A percentile compares a stretch with the other conserved stretches of the same genome.
phyloP scores from a whole-genome alignment of 257 asterid genomes.

The Salvia miltiorrhiza region DNA sequence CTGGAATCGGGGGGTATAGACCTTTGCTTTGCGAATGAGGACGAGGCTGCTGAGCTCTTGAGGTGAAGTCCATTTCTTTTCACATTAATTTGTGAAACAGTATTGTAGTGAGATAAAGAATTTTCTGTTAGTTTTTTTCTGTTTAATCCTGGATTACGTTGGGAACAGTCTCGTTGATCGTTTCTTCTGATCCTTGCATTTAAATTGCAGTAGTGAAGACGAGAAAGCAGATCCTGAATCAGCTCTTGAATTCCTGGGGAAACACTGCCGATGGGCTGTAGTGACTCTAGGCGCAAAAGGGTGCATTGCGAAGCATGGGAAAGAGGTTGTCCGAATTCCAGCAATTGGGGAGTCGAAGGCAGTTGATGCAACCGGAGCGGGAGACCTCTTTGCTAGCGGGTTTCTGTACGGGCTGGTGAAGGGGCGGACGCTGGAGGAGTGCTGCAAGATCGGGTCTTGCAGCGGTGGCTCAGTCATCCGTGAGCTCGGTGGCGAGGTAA shows the following conservation, averaged over 20 bases:
- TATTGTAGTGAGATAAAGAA: not conserved
- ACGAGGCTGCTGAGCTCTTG: conserved; percentile 82
- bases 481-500: conserved; percentile 86
- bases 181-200: conserved; percentile 4
- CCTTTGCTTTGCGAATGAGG: conserved; percentile 98
- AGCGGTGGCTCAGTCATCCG: conserved; percentile 93
- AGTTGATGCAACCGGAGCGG: conserved; percentile 95
- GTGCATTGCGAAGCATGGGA: conserved; percentile 79
- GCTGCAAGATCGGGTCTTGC: conserved; percentile 87
- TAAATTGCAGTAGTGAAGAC: conserved; percentile 52
- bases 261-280: conserved; percentile 90
- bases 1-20: conserved; percentile 85
- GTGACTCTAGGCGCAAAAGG: conserved; percentile 88
- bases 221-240: conserved; percentile 51
- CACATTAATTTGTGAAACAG: not conserved
- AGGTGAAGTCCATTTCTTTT: conserved; percentile 40
- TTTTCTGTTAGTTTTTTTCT: not conserved
- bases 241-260: conserved; percentile 70
- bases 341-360: conserved; percentile 78
- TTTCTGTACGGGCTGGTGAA: conserved; percentile 86
- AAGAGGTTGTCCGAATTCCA: conserved; percentile 81
- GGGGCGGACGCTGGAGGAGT: conserved; percentile 73
- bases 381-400: conserved; percentile 95
- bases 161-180: not conserved
- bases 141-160: not conserved